phyloP scores from a whole-genome alignment of 108 stramenopile species.

The Fistulifera solaris region DNA sequence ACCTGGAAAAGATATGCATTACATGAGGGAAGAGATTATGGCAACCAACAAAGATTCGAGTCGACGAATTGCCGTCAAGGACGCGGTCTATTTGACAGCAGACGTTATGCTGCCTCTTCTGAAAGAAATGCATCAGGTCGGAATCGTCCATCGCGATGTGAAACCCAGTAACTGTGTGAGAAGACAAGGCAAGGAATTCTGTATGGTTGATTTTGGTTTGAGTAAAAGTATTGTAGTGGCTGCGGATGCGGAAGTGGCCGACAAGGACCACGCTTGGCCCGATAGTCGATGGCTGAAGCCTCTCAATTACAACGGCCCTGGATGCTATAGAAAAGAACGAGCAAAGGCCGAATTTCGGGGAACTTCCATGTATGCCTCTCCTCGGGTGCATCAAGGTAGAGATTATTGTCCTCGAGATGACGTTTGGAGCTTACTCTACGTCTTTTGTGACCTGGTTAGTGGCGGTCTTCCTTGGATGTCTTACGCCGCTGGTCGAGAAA shows the following conservation, averaged over 20 bases:
- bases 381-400: slow-evolving; percentile 68
- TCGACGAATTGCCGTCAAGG: slow-evolving; percentile 44
- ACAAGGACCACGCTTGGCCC: slow-evolving; percentile 43
- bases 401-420: slow-evolving; percentile 78
- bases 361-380: slow-evolving; percentile 76
- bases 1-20: slow-evolving; percentile 75
- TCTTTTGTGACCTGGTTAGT: slow-evolving; percentile 80
- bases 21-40: slow-evolving; percentile 45
- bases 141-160: slow-evolving; percentile 79
- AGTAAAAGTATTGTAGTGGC: slow-evolving; percentile 78
- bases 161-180: slow-evolving; percentile 71
- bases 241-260: slow-evolving; percentile 44
- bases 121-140: slow-evolving; percentile 66
- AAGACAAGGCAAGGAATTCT: slow-evolving; percentile 27
- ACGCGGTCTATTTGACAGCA: slow-evolving; percentile 72
- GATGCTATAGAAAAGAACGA: slow-evolving; percentile 56
- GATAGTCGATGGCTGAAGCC: slow-evolving; percentile 48
- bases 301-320: slow-evolving; percentile 10
- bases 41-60: slow-evolving; percentile 2
- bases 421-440: slow-evolving; percentile 78
- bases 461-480: slow-evolving; percentile 86
- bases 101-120: slow-evolving; percentile 71
- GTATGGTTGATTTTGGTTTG: slow-evolving; percentile 79
- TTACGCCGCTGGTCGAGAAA: slow-evolving; percentile 62
- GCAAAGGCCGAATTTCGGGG: slow-evolving; percentile 73